These are phyloP conservation scores for Populus davidiana DNA, from an alignment of 345 rosid species.

Conservation along the genomic window DNA sequence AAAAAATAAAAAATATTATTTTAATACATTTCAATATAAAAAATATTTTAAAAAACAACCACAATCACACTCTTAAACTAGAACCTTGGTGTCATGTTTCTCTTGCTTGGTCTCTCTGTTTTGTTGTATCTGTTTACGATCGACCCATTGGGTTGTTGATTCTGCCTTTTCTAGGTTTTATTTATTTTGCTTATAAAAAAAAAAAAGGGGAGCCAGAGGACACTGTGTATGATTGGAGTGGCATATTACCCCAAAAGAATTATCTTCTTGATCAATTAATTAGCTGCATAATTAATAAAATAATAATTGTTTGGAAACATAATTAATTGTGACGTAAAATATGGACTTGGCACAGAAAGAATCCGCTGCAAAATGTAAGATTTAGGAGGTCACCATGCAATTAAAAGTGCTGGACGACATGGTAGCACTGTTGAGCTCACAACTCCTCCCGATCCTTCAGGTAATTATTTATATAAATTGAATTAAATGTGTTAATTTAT, in stretches of 20 bases:
- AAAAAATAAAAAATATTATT: no score
- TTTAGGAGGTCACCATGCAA: slow-evolving; percentile 75
- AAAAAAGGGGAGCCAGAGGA: slow-evolving; percentile 10
- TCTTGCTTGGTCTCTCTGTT: no score
- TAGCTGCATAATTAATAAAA: no score
- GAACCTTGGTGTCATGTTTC: no score
- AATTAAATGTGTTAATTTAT: background rate
- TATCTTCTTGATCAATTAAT: slow-evolving; percentile 24
- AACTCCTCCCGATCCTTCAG: slow-evolving; percentile 61
- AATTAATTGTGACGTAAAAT: slow-evolving; percentile 20
- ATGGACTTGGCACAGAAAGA: slow-evolving; percentile 35
- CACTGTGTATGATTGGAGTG: slow-evolving; percentile 61
- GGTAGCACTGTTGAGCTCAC: slow-evolving; percentile 56
- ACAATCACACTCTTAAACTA: no score
- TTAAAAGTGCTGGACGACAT: slow-evolving; percentile 66
- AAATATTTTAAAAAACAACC: no score
- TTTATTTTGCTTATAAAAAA: no score
- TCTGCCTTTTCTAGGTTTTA: background rate
- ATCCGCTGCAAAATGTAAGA: slow-evolving; percentile 63
- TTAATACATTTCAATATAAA: no score
- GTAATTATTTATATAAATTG: slow-evolving; percentile 19
- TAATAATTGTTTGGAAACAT: no score
- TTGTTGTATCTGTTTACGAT: no score
- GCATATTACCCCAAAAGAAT: slow-evolving; percentile 38
- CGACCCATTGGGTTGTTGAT: no score